These are phyloP conservation scores for Coffea eugenioides DNA, from an alignment of 257 asterid genomes.

Conservation along the genomic window DNA sequence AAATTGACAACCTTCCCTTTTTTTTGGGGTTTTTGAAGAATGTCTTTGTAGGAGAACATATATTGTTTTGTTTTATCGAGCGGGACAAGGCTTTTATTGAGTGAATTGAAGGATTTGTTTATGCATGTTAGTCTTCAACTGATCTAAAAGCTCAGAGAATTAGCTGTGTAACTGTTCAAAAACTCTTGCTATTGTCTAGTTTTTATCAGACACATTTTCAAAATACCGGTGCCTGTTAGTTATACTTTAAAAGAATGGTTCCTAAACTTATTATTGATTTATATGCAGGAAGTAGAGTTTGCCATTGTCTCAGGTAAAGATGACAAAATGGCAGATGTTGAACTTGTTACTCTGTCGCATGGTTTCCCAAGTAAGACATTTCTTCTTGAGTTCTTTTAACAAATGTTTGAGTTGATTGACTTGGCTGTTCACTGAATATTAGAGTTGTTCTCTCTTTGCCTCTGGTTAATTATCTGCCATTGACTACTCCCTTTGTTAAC, in stretches of 20 bases:
- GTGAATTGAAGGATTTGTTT: background rate
- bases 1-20: background rate
- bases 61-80: too few species aligned
- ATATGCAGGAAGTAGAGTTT: constrained; percentile 82
- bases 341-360: constrained; percentile 85
- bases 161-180: background rate
- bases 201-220: background rate
- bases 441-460: background rate
- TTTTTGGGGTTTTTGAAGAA: background rate
- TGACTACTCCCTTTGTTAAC: constrained; percentile 15
- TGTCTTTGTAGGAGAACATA: background rate
- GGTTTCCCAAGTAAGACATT: constrained; percentile 84
- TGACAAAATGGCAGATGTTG: constrained; percentile 88
- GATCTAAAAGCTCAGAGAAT: background rate
- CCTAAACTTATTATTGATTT: background rate
- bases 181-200: background rate
- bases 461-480: background rate
- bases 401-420: background rate
- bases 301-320: constrained; percentile 69
- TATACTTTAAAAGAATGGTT: background rate
- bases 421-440: background rate
- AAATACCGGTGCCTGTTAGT: too few species aligned
- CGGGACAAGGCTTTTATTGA: background rate
- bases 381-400: background rate
- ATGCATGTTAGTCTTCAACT: background rate